Evolutionary conservation across 345 rosid species (phyloP).

Genomic region (Zanthoxylum bungeanum): DNA sequence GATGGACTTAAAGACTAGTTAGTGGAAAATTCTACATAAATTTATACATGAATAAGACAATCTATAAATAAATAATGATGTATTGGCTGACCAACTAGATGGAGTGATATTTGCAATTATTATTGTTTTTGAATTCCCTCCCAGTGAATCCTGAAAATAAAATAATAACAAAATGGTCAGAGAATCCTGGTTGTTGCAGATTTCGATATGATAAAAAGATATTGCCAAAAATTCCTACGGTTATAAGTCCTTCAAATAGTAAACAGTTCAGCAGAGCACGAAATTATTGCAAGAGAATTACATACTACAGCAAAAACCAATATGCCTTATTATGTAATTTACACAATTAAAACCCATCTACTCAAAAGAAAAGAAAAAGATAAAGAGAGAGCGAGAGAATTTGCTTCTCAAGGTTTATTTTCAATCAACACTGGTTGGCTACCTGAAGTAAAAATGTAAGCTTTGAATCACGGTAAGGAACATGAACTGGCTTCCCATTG

Average conservation of each 20-base stretch:
- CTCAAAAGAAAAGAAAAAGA: background rate
- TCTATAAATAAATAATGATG: background rate
- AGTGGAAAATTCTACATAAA: background rate
- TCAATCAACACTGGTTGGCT: slow-evolving; percentile 4
- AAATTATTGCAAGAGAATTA: background rate
- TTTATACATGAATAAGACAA: background rate
- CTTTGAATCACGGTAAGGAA: slow-evolving; percentile 97
- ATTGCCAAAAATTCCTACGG: background rate
- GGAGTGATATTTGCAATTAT: slow-evolving; percentile 97
- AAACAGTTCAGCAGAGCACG: background rate
- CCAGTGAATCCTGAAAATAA: slow-evolving; percentile 80
- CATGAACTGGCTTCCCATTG: slow-evolving; percentile 93
- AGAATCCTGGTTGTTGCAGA: background rate
- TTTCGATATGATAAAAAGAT: background rate
- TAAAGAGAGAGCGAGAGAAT: background rate
- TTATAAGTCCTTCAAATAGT: background rate
- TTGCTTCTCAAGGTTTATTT: background rate
- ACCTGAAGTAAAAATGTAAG: slow-evolving; percentile 99
- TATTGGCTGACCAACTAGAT: slow-evolving; percentile 64
- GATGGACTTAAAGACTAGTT: too few relatives aligned
- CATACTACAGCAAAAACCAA: background rate
- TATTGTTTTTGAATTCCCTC: slow-evolving; percentile 96
- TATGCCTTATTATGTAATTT: background rate
- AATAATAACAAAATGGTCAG: slow-evolving; percentile 1
- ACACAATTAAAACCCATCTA: background rate